Evolutionary conservation across 768 basidiomycete genomes (phyloP), one percentile per base, ranked within the genome.

Genomic region (Tricholoma hemisulphureum): DNA sequence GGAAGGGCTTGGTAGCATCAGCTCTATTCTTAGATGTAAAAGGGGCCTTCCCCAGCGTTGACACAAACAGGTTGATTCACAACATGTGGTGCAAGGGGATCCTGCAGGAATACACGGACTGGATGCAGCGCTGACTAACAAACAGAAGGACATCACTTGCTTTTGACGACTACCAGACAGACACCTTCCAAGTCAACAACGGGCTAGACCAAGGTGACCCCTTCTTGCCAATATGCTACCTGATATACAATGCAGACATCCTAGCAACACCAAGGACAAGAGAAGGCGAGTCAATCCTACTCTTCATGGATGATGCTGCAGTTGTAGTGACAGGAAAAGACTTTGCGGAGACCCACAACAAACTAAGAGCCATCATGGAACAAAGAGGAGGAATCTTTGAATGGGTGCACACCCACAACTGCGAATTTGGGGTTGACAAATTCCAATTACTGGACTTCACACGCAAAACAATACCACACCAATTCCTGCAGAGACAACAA

Each of bases 21-120:
- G 61, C 55, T 0, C 63, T 75, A 0, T 69, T 68, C 54, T 60
- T 73, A 1, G 72, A 74, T 34, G 64, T 73, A 1, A 57, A 73
- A 59, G 66, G 62, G 0, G 49, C 49, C 16, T 50, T 50, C 49
- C 49, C 49, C 6, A 50, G 13, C 20, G 49, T 28, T 7, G 49
- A 18, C 20, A 28, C 14, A 28, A 31, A 50, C 26, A 18, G 49
- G 1, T 26, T 50, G 3, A 26, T 50, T 11, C 49, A 50, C 14
- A 50, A 50, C 49, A 24, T 50, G 35, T 6, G 32, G 8, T 10
- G 14, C 10, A 24, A 20, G 13, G 43, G 56, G 14, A 58, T 72
- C 11, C 63, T 67, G 52, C 20, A 55, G 62, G 9, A 23, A 29
- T 0, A 16, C n/a, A 49, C 32, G 14, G 8, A 8, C 32, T 34